Base-by-base conservation (phyloP, 1,284 basidiomycete genomes). In the Ustilago vetiveriae region DNA sequence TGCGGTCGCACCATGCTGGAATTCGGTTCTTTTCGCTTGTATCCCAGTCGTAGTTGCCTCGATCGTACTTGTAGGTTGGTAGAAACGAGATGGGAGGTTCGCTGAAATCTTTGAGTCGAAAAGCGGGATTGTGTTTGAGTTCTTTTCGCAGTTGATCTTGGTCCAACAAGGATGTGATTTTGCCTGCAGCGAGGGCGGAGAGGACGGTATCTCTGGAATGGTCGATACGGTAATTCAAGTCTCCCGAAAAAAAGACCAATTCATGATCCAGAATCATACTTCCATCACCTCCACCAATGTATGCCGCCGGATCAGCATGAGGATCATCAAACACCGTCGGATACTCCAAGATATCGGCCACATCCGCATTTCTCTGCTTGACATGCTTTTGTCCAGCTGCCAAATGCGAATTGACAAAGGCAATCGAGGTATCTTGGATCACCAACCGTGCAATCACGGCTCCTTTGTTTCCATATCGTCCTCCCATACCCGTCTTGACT, bases 381-480 rank as follows among this genome's bases (percentile, higher is more conserved):
- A 91, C 87, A 42, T 91, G 89, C 63, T 87, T 86, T 79, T 96
- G 94, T 1, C 95, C 94, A 3, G 95, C 94, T 5, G 94, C 95
- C 46, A 98, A 86, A 85, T 98, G 95, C 72, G 92, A 92, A 83
- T 98, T 98, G 84, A 97, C 88, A 77, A 97, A 90, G 80, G 93
- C 97, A 23, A 98, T 83, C 0, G 58, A 72, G 13, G 83, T 80
- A 64, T 98, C 92, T 69, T 94, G 92, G 32, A 98, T 85, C 9
- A 93, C 88, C 59, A 97, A 87, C n/a, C 95, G 88, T 2, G 92
- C 87, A 16, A 96, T 87, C 57, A 98, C 94, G 0, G 90, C 94
- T 14, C 95, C 95, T 90, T 98, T 98, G 82, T 98, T 98, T 2
- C 95, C 95, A 80, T 95, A 97, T 60, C 90, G 85, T 6, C 92